Conservation (phyloP, 1,284 basidiomycete genomes). For the Lignosus rhinocerotis region DNA sequence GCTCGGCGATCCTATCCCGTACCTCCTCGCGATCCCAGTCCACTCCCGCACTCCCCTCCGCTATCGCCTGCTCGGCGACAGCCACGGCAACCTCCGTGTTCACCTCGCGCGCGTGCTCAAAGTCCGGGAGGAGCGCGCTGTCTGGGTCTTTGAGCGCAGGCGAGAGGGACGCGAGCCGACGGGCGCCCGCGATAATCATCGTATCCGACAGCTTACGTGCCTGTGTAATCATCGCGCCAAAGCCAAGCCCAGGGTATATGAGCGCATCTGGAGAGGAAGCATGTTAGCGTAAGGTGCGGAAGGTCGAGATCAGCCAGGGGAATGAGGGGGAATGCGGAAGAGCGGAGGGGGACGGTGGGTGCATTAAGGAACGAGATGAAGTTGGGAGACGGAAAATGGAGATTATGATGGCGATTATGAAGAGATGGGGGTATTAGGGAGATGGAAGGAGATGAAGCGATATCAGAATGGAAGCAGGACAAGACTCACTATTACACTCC, state of each 20-base stretch:
- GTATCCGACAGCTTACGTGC: constrained; percentile 66
- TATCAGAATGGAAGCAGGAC: too few species aligned
- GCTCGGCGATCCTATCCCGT: constrained; percentile 48
- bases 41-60: constrained; percentile 62
- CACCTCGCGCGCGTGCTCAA: constrained; percentile 62
- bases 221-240: constrained; percentile 68
- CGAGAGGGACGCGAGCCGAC: constrained; percentile 68
- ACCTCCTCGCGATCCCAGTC: constrained; percentile 52
- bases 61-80: constrained; percentile 70
- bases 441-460: not conserved
- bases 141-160: constrained; percentile 68
- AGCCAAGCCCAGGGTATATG: constrained; percentile 79
- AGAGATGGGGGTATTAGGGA: not conserved
- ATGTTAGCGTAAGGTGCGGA: not conserved
- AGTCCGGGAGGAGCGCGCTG: constrained; percentile 67
- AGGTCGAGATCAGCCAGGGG: not conserved
- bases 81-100: constrained; percentile 77
- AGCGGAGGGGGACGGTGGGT: not conserved
- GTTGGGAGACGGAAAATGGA: not conserved
- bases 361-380: not conserved
- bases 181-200: constrained; percentile 77
- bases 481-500: constrained; percentile 64
- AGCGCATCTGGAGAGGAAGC: constrained; percentile 53
- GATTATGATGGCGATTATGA: not conserved
- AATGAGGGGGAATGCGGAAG: too few species aligned